These are phyloP conservation scores for Anethum foeniculum DNA, from an alignment of 140 eudicot species.

Conservation along the genomic window DNA sequence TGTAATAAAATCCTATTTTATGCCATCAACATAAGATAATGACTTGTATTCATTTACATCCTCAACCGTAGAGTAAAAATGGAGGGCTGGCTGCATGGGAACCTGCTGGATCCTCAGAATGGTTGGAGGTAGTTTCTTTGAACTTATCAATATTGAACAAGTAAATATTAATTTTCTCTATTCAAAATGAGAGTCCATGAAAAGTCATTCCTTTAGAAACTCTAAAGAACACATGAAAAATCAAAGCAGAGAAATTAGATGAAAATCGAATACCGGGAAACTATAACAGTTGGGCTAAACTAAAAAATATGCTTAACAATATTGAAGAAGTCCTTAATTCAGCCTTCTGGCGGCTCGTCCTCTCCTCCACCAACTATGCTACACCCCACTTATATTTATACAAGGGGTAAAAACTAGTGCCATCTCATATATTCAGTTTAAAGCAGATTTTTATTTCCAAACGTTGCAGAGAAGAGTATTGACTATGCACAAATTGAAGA, in stretches of 20 bases:
- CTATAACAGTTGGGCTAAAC: background rate
- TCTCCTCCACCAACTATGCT: background rate
- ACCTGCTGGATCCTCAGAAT: conserved; percentile 67
- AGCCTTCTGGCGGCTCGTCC: background rate
- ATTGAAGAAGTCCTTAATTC: background rate
- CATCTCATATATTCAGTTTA: background rate
- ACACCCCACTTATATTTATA: background rate
- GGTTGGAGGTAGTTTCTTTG: conserved; percentile 67
- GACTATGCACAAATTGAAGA: background rate
- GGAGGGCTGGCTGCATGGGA: conserved; percentile 96
- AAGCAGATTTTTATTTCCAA: background rate
- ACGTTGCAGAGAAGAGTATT: background rate
- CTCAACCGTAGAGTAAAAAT: conserved; percentile 46
- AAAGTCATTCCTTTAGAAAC: background rate
- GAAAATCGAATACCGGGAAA: background rate
- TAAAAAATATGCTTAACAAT: background rate
- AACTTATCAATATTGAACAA: background rate
- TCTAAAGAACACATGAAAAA: background rate
- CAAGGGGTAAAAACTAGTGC: background rate
- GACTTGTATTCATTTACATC: conserved; percentile 3
- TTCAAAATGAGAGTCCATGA: background rate
- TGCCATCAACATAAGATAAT: background rate
- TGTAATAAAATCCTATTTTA: background rate
- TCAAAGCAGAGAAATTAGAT: background rate
- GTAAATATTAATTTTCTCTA: background rate